Evolutionary conservation across 2,329 filamentous ascomycete genomes (phyloP), one percentile per base, ranked within the genome.

Genomic region (Paracoccidioides lutzii): DNA sequence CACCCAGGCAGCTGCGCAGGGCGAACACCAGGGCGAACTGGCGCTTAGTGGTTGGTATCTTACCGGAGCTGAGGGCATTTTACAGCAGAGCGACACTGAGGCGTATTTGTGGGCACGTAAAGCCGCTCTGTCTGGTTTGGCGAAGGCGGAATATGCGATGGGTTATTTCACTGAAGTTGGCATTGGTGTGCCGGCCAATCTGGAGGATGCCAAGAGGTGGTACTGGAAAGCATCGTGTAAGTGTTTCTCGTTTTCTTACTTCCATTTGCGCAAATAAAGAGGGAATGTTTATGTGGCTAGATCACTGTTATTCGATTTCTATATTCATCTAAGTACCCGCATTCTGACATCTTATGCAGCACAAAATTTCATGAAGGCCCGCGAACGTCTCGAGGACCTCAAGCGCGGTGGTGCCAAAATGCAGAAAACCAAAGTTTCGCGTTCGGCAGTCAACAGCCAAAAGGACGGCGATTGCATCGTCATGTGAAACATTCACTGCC

Each of bases 81-180:
- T 98, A 54, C 83, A 87, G 64, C 91, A 96, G 70, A 95, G 85
- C 67, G 93, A 98, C 64, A 94, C 88, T 0, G 93, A 98, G 69
- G 93, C 93, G 0, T 98, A 96, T 69, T 80, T 98, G 2, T 98
- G 93, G 93, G 91, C 93, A 9, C 79, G 91, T 28, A 97, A 96
- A 72, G 91, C 93, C 1, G 93, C 93, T 0, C 82, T 84, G 60
- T 87, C 89, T 3, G 90, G 91, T 2, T 73, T 96, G 41, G 84
- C 89, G 6, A 98, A 97, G 76, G 93, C 93, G 0, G 88, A 97
- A 73, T 97, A 96, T 72, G 93, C 91, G 0, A 95, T 98, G 87
- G 93, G 93, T 0, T 96, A 97, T 72, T 96, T 95, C 67, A 94
- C 88, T 0, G 93, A 98, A 71, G 85, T 93, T 51, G 93, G 93